Percentiles rank a stretch among this genome's conserved stretches.
These are phyloP conservation scores for Dactylonectria macrodidyma DNA, from an alignment of 2,329 filamentous ascomycete species.

Conservation along the genomic window DNA sequence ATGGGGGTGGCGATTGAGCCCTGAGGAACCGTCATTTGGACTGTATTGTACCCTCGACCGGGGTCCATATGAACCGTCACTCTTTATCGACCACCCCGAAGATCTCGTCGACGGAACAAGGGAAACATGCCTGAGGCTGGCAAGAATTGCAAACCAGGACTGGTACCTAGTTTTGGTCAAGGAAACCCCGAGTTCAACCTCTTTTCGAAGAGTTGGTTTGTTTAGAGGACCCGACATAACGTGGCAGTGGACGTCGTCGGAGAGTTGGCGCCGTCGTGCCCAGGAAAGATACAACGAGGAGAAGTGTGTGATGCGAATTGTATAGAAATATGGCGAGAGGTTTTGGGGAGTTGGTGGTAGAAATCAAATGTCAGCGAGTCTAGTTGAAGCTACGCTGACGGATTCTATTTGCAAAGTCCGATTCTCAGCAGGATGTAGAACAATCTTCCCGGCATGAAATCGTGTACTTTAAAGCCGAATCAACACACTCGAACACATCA, in stretches of 20 bases:
- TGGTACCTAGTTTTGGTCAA: constrained; percentile 26
- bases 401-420: too few relatives aligned
- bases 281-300: constrained; percentile 27
- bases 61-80: background rate
- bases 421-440: too few relatives aligned
- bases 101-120: constrained; percentile 20
- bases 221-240: constrained; percentile 16
- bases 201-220: constrained; percentile 24
- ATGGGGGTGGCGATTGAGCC: background rate
- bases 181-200: background rate
- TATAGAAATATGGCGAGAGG: background rate
- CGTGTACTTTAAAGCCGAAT: too few relatives aligned
- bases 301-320: constrained; percentile 16
- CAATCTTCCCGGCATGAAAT: too few relatives aligned
- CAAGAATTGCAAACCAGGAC: constrained; percentile 14
- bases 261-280: constrained; percentile 26
- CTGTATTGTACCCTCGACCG: background rate
- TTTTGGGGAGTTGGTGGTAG: too few relatives aligned
- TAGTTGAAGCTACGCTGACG: too few relatives aligned
- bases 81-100: constrained; percentile 22
- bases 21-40: background rate
- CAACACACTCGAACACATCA: too few relatives aligned
- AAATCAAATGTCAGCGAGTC: too few relatives aligned
- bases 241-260: constrained; percentile 24
- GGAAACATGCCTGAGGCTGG: constrained; percentile 24